These are phyloP conservation scores for Rhizophagus clarus DNA, from an alignment of 192 early-diverging fungal species.

Conservation along the genomic window DNA sequence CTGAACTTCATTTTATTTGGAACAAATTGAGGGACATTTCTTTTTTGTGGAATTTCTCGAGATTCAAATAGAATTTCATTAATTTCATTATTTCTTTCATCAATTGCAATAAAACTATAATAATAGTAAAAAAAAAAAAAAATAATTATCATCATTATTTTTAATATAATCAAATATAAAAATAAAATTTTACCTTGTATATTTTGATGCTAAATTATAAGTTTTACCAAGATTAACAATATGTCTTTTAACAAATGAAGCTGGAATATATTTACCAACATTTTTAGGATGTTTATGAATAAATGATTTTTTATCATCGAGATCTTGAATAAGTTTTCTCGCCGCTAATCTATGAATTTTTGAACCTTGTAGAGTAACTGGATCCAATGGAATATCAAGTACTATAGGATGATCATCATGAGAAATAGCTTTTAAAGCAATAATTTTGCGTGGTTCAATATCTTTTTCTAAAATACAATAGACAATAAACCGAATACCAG, in stretches of 20 bases:
- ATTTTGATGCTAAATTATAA: constrained; percentile 4
- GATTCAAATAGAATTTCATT: background rate
- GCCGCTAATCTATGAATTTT: constrained; percentile 30
- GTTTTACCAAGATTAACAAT: constrained; percentile 14
- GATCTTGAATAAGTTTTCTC: constrained; percentile 27
- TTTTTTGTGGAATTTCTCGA: background rate
- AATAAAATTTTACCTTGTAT: constrained; percentile 22
- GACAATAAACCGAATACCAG: constrained; percentile 3
- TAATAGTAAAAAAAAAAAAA: background rate
- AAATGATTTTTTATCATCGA: constrained; percentile 12
- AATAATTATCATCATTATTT: too few relatives aligned
- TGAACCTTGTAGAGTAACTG: constrained; percentile 6
- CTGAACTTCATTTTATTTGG: too few relatives aligned
- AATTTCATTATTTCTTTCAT: background rate
- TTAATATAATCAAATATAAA: background rate
- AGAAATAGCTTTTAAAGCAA: background rate
- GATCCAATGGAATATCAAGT: constrained; percentile 2
- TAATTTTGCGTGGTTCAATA: background rate
- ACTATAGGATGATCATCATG: background rate
- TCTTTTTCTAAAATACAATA: constrained; percentile 10
- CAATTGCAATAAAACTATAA: background rate
- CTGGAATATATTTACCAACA: background rate
- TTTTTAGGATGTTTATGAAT: constrained; percentile 21
- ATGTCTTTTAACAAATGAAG: background rate
- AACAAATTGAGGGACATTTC: background rate